Percentiles rank a stretch among this genome's conserved stretches.
Conservation (phyloP, 129 eudicot species). For the Gnaphalium uliginosum region DNA sequence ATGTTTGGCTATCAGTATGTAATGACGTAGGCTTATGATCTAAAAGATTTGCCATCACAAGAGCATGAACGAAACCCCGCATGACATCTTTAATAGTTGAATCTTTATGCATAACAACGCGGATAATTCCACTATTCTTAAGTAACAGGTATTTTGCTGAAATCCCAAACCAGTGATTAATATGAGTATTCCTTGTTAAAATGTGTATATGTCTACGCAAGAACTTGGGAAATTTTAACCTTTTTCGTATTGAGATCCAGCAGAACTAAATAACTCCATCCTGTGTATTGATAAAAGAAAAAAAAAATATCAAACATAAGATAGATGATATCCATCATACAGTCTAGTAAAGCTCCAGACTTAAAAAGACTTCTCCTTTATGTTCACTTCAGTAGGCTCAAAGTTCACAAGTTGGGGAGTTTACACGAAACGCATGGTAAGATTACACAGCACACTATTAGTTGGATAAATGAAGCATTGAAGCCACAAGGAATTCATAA, state of each 20-base stretch:
- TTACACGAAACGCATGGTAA: conserved; percentile 1
- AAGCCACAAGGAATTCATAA: conserved; percentile 18
- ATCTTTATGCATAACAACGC: conserved; percentile 72
- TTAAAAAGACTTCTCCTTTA: neutral
- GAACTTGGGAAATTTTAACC: conserved; percentile 42
- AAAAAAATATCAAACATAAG: neutral
- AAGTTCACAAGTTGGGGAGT: conserved; percentile 12
- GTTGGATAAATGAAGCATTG: conserved; percentile 1
- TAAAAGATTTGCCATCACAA: conserved; percentile 69
- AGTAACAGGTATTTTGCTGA: conserved; percentile 69
- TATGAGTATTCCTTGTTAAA: conserved; percentile 18
- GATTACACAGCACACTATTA: conserved; percentile 19
- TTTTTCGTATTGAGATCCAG: conserved; percentile 67
- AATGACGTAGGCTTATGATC: conserved; percentile 37
- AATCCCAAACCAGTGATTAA: conserved; percentile 31
- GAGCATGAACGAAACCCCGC: conserved; percentile 80
- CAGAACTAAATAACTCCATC: conserved; percentile 52
- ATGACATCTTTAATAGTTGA: conserved; percentile 69
- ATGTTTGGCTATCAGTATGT: conserved; percentile 64
- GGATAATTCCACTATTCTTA: conserved; percentile 54
- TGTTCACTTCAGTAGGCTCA: neutral
- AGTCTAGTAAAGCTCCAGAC: neutral
- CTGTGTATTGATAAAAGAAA: conserved; percentile 45
- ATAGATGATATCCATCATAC: conserved; percentile 5
- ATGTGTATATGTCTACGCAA: neutral